Base-by-base conservation (phyloP, 345 rosid genomes). In the Dipteronia sinensis region DNA sequence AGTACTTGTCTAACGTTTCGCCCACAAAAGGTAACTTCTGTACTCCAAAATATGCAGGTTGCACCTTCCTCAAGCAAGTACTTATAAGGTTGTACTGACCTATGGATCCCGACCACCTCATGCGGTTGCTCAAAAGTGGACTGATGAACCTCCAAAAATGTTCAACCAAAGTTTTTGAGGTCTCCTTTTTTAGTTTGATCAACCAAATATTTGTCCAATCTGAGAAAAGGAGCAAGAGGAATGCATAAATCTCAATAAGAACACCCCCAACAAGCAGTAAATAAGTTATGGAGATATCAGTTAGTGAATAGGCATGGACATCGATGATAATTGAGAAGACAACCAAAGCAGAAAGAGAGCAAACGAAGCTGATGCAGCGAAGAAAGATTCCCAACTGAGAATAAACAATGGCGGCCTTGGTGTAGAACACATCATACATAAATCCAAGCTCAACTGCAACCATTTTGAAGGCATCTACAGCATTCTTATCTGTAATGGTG, bases 401-500 rank as follows among this genome's bases (percentile, higher is more conserved):
- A 55, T 34, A 51, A 51, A 23, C 64, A 19, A 44, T n/a, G n/a
- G n/a, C n/a, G n/a, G n/a, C n/a, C n/a, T n/a, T n/a, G n/a, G n/a
- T n/a, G n/a, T n/a, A n/a, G 34, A 79, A 40, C 82, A 73, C 25
- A 58, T 58, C 63, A 58, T 58, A 58, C 0, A 58, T 6, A 1
- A 22, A 75, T 29, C 85, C 79, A 38, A 76, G 77, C 73, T 79
- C 85, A 40, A 25, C 27, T 17, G 73, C 74, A 10, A 76, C 69
- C 15, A 79, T 2, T 34, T 56, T 34, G 42, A 82, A 82, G 29
- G 75, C 82, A 1, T 82, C 44, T n/a, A 17, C 29, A 1, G 79
- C 76, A 0, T 63, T 17, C 51, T n/a, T 69, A 8, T 65, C 58
- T 19, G 23, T 2, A 5, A 23, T 13, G 0, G 53, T 51, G 23